Evolutionary conservation across 2,329 filamentous ascomycete genomes (phyloP), one percentile per base, ranked within the genome.

Genomic region (Setomelanomma holmii): DNA sequence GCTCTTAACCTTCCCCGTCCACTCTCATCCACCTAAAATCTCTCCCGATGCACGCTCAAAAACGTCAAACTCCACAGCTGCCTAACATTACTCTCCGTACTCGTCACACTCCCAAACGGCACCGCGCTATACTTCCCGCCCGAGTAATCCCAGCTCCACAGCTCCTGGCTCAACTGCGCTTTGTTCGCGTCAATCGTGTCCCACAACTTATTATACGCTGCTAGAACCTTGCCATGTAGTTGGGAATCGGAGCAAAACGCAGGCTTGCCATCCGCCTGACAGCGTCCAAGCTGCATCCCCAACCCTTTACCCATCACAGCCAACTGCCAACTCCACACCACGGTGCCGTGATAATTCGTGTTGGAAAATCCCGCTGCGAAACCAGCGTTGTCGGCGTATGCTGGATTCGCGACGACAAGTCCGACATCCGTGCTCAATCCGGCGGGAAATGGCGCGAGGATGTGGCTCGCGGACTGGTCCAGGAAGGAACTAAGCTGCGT

Each of bases 251-350:
- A 58, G 65, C 85, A 88, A 58, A 86, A 87, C 0, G 77, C 60
- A 16, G 63, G 60, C 5, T 40, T 40, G 36, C 44, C 45, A 7
- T 64, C 46, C 2, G 40, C 43, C 8, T 68, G 60, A 65, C 84
- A 89, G 1, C 85, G 77, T 1, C 64, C 78, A 4, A 88, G 76
- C 59, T 88, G 86, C 2, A 78, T 69, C 49, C 85, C 80, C 0
- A 89, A 68, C 0, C 86, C 86, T 8, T 79, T 79, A 0, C 82
- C 85, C 82, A 88, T 86, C 80, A 88, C 86, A 0, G 84, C 80
- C 4, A 88, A 73, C 48, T 84, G 85, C 84, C 85, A 89, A 39
- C 79, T 80, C 86, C 85, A 88, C 1, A 89, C 76, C 0, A 89
- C 85, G 0, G 85, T 86, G 0, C 85, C 86, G 50, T 88, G 85